Conservation (phyloP, 768 basidiomycete species). For the Agaricus bisporus region DNA sequence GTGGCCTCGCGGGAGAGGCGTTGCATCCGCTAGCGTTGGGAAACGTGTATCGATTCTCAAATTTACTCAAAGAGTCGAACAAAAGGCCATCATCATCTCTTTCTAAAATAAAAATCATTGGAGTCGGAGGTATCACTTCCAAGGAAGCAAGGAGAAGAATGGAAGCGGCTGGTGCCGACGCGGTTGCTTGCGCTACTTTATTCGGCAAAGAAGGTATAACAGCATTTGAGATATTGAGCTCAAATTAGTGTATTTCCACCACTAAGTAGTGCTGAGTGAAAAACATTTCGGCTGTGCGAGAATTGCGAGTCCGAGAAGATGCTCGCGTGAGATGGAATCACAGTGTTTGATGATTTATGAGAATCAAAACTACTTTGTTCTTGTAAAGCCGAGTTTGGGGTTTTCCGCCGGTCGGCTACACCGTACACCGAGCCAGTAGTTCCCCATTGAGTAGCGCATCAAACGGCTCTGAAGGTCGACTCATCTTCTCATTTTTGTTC, state of each 20-base stretch:
- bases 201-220: conserved; percentile 47
- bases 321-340: no score
- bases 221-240: conserved; percentile 40
- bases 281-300: no score
- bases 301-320: no score
- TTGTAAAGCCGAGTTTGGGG: no score
- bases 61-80: conserved; percentile 33
- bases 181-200: conserved; percentile 56
- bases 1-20: conserved; percentile 73
- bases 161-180: conserved; percentile 66
- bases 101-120: conserved; percentile 53
- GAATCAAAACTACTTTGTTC: no score
- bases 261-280: background rate
- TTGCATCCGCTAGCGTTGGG: conserved; percentile 76
- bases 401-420: no score
- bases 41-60: conserved; percentile 61
- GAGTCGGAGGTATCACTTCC: conserved; percentile 77
- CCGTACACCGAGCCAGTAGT: no score
- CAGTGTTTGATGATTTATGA: no score
- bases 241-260: conserved; percentile 7
- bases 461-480: no score
- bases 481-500: no score
- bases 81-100: conserved; percentile 13
- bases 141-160: conserved; percentile 58
- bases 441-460: no score